These are phyloP conservation scores for Aspergillus pseudoviridinutans DNA, from an alignment of 2,329 filamentous ascomycete genomes.

Conservation along the genomic window DNA sequence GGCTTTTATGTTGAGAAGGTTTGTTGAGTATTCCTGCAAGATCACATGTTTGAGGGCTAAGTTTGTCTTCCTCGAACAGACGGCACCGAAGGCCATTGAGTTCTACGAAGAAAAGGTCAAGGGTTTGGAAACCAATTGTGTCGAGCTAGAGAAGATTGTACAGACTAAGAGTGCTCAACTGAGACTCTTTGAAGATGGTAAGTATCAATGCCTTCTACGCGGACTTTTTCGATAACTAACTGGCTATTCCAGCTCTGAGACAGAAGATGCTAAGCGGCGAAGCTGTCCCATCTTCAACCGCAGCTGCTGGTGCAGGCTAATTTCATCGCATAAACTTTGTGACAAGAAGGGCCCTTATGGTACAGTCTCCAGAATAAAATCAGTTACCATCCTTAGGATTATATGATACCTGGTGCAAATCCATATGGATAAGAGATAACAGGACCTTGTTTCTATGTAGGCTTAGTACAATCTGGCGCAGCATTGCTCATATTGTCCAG, in stretches of 20 bases:
- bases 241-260: conserved; percentile 41
- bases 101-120: conserved; percentile 69
- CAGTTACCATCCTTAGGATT: neutral
- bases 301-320: conserved; percentile 24
- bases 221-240: conserved; percentile 15
- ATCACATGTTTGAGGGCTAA: conserved; percentile 4
- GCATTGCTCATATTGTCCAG: conserved; percentile 82
- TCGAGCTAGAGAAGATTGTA: conserved; percentile 65
- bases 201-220: conserved; percentile 19
- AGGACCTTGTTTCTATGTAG: neutral
- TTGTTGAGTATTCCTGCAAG: conserved; percentile 7
- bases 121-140: conserved; percentile 60
- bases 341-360: neutral
- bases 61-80: conserved; percentile 30
- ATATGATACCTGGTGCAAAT: neutral
- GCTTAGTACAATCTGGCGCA: conserved; percentile 33
- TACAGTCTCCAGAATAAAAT: neutral
- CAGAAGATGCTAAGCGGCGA: conserved; percentile 50
- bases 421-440: neutral
- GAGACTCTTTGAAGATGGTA: conserved; percentile 83
- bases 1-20: conserved; percentile 95
- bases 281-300: conserved; percentile 27
- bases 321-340: neutral
- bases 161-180: conserved; percentile 78
- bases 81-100: conserved; percentile 56